phyloP scores from a whole-genome alignment of 176 grass and related monocot species.

The Oryza australiensis region DNA sequence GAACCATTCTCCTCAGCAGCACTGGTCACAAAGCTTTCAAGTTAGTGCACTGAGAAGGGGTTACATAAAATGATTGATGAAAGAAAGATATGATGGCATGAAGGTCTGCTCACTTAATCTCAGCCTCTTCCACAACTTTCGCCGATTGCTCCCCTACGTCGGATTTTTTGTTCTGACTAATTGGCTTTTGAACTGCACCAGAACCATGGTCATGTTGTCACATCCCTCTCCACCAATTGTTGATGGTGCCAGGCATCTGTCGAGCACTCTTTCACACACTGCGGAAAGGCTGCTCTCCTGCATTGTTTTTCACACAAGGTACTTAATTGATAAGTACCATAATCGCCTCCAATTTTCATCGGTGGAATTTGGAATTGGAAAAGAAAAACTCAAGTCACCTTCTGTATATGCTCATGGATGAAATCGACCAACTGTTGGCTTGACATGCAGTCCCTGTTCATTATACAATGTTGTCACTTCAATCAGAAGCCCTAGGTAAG shows the following conservation, averaged over 20 bases:
- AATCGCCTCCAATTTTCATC: conserved; percentile 2
- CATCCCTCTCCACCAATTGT: conserved; percentile 71
- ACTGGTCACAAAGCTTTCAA: background rate
- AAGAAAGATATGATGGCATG: background rate
- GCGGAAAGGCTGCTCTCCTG: conserved; percentile 81
- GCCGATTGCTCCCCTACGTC: conserved; percentile 33
- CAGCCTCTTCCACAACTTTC: background rate
- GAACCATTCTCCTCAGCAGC: conserved; percentile 13
- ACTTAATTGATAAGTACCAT: background rate
- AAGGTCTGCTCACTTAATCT: conserved; percentile 34
- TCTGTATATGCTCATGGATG: conserved; percentile 78
- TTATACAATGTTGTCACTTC: conserved; percentile 24
- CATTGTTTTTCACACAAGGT: conserved; percentile 16
- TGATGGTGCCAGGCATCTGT: conserved; percentile 83
- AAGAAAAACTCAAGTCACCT: conserved; percentile 28
- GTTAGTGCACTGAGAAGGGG: background rate
- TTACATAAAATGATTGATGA: background rate
- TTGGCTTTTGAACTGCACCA: conserved; percentile 86
- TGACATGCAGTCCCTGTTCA: conserved; percentile 90
- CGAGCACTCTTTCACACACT: conserved; percentile 80
- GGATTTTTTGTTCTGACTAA: conserved; percentile 10
- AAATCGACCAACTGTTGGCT: conserved; percentile 97
- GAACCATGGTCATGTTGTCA: conserved; percentile 99
- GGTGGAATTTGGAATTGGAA: background rate
- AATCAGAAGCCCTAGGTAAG: background rate